Evolutionary conservation across 2,329 filamentous ascomycete genomes (phyloP).

Genomic region (Triangularia verruculosa): DNA sequence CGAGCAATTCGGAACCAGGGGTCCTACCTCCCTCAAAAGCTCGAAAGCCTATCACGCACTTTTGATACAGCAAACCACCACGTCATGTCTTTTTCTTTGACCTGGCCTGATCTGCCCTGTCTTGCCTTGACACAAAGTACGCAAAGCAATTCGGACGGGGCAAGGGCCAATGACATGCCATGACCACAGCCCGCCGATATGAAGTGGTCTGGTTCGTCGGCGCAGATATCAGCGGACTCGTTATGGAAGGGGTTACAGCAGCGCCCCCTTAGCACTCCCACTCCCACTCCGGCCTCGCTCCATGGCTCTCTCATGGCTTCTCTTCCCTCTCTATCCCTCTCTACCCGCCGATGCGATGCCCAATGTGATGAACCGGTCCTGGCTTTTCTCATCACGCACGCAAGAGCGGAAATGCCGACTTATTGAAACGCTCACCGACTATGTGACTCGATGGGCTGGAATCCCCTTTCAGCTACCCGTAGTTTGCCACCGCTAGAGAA

Average conservation of each 20-base stretch:
- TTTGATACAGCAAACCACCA: neutral
- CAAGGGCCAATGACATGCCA: neutral
- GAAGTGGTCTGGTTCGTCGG: neutral
- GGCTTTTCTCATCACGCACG: neutral
- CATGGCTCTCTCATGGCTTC: neutral
- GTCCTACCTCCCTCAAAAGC: neutral
- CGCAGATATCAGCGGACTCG: neutral
- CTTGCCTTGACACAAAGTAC: neutral
- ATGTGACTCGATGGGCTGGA: constrained; percentile 12
- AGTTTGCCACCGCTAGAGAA: neutral
- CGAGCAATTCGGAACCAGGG: too few species aligned
- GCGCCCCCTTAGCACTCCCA: neutral
- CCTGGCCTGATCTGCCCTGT: neutral
- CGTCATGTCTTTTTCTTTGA: neutral
- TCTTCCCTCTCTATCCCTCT: constrained; percentile 1
- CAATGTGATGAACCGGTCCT: constrained; percentile 9
- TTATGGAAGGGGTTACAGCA: neutral
- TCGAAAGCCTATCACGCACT: neutral
- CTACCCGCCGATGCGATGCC: neutral
- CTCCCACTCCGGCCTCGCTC: constrained; percentile 3
- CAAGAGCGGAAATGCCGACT: neutral
- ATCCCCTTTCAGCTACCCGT: constrained; percentile 5
- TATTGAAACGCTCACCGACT: constrained; percentile 12
- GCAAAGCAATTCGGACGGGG: neutral
- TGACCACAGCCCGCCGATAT: neutral